Percentiles rank a stretch among this genome's conserved stretches.
These are phyloP conservation scores for Aspergillus campestris DNA, from an alignment of 495 filamentous ascomycete species.

Conservation along the genomic window DNA sequence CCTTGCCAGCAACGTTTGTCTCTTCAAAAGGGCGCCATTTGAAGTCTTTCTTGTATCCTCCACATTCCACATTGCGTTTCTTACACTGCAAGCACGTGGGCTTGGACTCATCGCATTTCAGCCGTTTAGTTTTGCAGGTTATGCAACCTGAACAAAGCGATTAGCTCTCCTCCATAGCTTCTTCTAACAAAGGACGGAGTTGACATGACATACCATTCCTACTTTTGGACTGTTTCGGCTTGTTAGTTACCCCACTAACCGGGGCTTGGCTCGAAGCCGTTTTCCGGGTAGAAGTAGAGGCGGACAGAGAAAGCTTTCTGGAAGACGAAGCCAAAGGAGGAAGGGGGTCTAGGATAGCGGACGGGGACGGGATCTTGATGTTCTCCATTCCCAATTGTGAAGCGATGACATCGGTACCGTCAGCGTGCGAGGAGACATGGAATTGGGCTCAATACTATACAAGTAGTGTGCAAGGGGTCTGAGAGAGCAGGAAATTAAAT, in stretches of 20 bases:
- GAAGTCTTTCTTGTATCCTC: conserved; percentile 76
- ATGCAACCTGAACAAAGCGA: conserved; percentile 53
- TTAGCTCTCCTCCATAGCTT: conserved; percentile 2
- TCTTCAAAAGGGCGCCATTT: conserved; percentile 80
- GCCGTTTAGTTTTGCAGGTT: conserved; percentile 72
- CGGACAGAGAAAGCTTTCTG: conserved; percentile 20
- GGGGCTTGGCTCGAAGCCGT: conserved; percentile 19
- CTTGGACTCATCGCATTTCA: conserved; percentile 78
- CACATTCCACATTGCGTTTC: conserved; percentile 60
- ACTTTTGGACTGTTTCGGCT: conserved; percentile 76
- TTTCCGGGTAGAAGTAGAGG: conserved; percentile 23
- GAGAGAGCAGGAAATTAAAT: not conserved
- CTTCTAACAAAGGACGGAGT: conserved; percentile 5
- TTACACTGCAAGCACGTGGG: conserved; percentile 67
- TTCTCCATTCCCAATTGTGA: conserved; percentile 43
- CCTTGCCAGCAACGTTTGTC: conserved; percentile 46
- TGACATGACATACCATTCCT: conserved; percentile 58
- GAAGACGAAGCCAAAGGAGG: conserved; percentile 17
- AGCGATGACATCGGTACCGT: conserved; percentile 1
- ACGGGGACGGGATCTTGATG: conserved; percentile 57
- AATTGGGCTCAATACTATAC: not conserved
- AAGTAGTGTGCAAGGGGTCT: not conserved
- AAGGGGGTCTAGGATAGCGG: conserved; percentile 46
- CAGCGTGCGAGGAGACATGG: not conserved
- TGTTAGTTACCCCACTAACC: conserved; percentile 25